Conservation (phyloP, 345 rosid species). For the Eucalyptus virginea region DNA sequence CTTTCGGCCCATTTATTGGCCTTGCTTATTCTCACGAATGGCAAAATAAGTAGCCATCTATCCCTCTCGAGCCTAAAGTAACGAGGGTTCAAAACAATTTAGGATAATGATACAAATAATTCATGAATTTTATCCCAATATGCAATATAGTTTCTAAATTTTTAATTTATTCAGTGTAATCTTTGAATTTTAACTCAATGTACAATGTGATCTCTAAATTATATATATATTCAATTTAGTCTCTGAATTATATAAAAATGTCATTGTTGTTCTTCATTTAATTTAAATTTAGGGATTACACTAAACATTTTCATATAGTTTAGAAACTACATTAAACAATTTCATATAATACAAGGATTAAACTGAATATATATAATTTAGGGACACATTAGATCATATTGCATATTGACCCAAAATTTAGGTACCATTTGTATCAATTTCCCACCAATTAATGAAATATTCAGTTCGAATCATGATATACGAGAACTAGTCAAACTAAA, state of each 20-base stretch:
- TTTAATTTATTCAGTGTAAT: too few species aligned
- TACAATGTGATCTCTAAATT: fast-evolving
- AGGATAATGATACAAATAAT: too few species aligned
- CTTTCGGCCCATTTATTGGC: not conserved
- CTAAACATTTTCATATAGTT: fast-evolving
- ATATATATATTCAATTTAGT: too few species aligned
- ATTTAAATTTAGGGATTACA: too few species aligned
- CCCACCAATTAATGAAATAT: not conserved
- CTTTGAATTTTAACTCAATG: fast-evolving
- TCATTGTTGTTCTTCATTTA: too few species aligned
- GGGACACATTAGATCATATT: fast-evolving
- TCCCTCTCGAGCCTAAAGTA: not conserved
- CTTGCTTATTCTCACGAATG: not conserved
- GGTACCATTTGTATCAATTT: too few species aligned
- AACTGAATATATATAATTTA: too few species aligned
- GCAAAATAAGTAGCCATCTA: not conserved
- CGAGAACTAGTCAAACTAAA: not conserved
- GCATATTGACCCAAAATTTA: too few species aligned
- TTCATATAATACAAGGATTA: fast-evolving
- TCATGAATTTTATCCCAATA: too few species aligned
- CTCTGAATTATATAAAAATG: too few species aligned
- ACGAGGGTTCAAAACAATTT: not conserved
- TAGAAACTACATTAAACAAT: fast-evolving
- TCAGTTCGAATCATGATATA: not conserved
- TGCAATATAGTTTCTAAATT: fast-evolving